Conservation (phyloP, 257 asterid genomes). For the Solanum sejunctum region DNA sequence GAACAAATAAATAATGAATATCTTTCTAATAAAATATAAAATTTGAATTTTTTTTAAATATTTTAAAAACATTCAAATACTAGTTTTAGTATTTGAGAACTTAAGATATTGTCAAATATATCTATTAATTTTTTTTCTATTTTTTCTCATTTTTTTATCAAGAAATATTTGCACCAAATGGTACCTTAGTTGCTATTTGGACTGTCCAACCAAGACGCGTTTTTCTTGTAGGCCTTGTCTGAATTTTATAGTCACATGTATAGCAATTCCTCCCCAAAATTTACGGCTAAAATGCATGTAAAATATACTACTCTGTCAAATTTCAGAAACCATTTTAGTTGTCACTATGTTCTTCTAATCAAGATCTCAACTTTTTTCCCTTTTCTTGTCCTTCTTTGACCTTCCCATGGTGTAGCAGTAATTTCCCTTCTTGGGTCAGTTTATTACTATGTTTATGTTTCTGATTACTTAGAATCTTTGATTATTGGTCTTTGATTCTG, state of each 20-base stretch:
- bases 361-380: background rate
- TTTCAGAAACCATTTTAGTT: background rate
- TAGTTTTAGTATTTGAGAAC: no score
- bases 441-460: background rate
- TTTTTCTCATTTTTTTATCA: no score
- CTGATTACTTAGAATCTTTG: background rate
- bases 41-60: no score
- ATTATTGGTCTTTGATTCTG: background rate
- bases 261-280: background rate
- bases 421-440: background rate
- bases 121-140: no score
- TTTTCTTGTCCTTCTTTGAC: background rate
- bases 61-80: no score
- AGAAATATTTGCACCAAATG: no score
- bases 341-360: constrained; percentile 1
- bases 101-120: no score
- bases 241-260: background rate
- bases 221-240: background rate
- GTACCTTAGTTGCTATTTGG: background rate
- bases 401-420: background rate
- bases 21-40: no score
- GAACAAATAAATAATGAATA: no score
- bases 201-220: background rate
- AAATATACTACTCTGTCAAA: background rate
- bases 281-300: background rate